Evolutionary conservation across 108 stramenopile genomes (phyloP), one percentile per base, ranked within the genome.

Genomic region (Asterionellopsis glacialis): DNA sequence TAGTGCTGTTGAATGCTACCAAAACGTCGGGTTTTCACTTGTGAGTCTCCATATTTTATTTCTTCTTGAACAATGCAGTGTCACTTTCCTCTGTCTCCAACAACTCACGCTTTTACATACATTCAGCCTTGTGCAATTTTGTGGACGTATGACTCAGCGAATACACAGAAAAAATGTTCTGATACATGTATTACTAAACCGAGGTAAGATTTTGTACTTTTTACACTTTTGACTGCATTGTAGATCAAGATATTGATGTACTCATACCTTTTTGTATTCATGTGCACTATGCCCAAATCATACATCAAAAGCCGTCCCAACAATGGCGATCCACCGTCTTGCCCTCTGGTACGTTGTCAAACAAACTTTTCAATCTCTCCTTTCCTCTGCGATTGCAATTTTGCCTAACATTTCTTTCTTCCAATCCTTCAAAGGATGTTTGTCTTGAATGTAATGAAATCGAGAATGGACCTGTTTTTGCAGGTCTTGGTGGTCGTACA

Each of bases 381-480:
- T 33, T 33, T 33, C 33, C 33, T 33, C 33, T 33, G 33, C 7
- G 7, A 33, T 7, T n/a, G n/a, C n/a, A n/a, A n/a, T 33, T 33
- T 33, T 33, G 7, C 7, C 33, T 33, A 2, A 33, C 33, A 5
- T 5, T 33, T 33, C 7, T 33, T 33, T 33, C 33, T 33, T 33
- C 33, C 5, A 33, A 2, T 33, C n/a, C n/a, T 33, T 7, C 33
- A 5, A 33, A 33, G 33, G 33, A 33, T 62, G 65, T 55, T 26
- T 84, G 83, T 48, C 38, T 84, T 21, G 22, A 59, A 24, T 84
- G 83, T 55, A 76, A 84, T 55, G 76, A 77, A 49, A 67, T 71
- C 19, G 11, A 71, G 22, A 58, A 70, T 12, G 75, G 72, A 14
- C 63, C 55, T 10, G 39, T 53, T 14, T 80, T 84, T 45, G 51